A percentile compares a stretch with the other conserved stretches of the same genome.
phyloP scores from a whole-genome alignment of 169 alveolate genomes.

The Plasmodium fragile region DNA sequence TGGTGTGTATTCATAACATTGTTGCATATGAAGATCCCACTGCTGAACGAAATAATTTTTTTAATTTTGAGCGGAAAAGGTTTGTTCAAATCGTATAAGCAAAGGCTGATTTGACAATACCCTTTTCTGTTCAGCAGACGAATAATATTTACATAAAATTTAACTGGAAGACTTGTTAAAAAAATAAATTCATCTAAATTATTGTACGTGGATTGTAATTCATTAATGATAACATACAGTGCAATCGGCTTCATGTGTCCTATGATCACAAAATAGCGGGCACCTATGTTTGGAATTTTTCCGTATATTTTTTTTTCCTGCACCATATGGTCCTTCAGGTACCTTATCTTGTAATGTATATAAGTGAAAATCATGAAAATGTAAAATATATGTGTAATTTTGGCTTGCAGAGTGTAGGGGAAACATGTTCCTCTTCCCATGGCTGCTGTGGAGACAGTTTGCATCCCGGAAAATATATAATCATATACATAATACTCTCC shows the following conservation, averaged over 20 bases:
- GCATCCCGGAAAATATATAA: conserved; percentile 75
- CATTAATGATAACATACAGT: conserved; percentile 45
- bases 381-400: conserved; percentile 42
- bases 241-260: conserved; percentile 70
- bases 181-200: conserved; percentile 65
- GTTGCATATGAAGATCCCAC: conserved; percentile 70
- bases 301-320: conserved; percentile 72
- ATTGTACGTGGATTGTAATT: conserved; percentile 33
- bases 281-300: conserved; percentile 42
- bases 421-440: conserved; percentile 74
- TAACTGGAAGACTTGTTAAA: conserved; percentile 65
- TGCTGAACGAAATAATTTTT: conserved; percentile 57
- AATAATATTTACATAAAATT: conserved; percentile 59
- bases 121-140: conserved; percentile 39
- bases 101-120: conserved; percentile 36
- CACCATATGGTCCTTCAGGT: conserved; percentile 55
- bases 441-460: conserved; percentile 73
- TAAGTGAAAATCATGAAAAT: conserved; percentile 71
- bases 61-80: conserved; percentile 59
- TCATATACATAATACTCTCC: conserved; percentile 65
- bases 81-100: conserved; percentile 62
- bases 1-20: conserved; percentile 68
- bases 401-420: conserved; percentile 29
- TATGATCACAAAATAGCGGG: conserved; percentile 67
- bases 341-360: conserved; percentile 71